Base-by-base conservation (phyloP, 495 filamentous ascomycete genomes). In the Lophium mytilinum region DNA sequence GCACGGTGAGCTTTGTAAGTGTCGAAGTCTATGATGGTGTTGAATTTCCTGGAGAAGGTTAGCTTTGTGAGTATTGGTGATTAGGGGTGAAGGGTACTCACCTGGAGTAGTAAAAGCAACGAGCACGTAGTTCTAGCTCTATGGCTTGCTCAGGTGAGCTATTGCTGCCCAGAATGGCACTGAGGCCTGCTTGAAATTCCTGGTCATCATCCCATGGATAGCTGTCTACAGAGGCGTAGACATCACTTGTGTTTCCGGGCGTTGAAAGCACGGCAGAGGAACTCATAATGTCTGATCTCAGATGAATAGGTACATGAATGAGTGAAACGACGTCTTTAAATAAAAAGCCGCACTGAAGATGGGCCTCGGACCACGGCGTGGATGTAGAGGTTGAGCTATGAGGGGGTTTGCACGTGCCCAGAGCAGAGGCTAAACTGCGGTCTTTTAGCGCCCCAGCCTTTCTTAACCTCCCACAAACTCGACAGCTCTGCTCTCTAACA, bases 121-220 rank as follows among this genome's bases (percentile, higher is more conserved):
- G 71, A 15, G 76, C 76, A 37, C 74, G 69, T 42, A 76, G 61
- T 9, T 71, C 74, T 18, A 78, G 58, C 30, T 76, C 73, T 9
- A 65, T 52, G 18, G 73, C 63, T 56, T 75, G 74, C 24, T 69
- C 69, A 33, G 71, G 72, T 18, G 72, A 67, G 35, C 73, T 61
- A 37, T 70, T 72, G 17, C 67, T 66, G 19, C 73, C 74, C 19
- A 78, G 68, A 35, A 77, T 76, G 41, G 76, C 74, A 19, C 55
- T 58, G 11, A 74, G 64, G 15, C 72, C 72, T n/a, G 63, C 63
- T 66, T 81, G 77, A 59, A 81, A 83, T 59, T 81, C 78, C 50
- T 68, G 64, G 60, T 83, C 80, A 52, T 64, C 61, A 45, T 72
- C 75, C 80, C 80, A 83, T 12, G 69, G 56, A 67, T 83, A 83